Evolutionary conservation across 345 rosid genomes (phyloP).

Genomic region (Sonneratia caseolaris): DNA sequence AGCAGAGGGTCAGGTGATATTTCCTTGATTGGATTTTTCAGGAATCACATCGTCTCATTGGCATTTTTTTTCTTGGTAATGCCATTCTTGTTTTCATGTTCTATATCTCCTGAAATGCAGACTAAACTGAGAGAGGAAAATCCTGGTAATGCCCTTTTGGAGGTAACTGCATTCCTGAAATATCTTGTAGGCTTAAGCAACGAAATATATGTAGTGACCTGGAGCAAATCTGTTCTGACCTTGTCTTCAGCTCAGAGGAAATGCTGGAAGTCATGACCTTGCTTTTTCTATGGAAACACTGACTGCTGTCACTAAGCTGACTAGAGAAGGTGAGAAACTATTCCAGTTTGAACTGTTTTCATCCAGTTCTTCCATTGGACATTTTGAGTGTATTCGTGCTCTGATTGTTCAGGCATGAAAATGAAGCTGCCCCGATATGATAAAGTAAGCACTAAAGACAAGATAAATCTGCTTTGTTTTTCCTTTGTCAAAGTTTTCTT

Average conservation of each 20-base stretch:
- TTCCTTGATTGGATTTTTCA: not conserved
- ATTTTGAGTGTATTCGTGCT: conserved; percentile 13
- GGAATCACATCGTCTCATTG: not conserved
- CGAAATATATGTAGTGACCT: not conserved
- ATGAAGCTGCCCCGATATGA: conserved; percentile 90
- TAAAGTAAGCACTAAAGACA: conserved; percentile 43
- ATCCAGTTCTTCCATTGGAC: conserved; percentile 2
- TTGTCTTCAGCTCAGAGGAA: conserved; percentile 62
- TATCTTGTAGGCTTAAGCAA: not conserved
- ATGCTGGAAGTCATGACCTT: conserved; percentile 98
- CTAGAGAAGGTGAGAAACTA: conserved; percentile 50
- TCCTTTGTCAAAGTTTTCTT: conserved; percentile 1
- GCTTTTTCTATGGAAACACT: conserved; percentile 66
- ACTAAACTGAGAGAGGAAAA: conserved; percentile 59
- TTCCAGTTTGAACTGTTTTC: not conserved
- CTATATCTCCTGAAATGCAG: conserved; percentile 26
- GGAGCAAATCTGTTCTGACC: not conserved
- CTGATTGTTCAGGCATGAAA: conserved; percentile 52
- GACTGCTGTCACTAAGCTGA: conserved; percentile 40
- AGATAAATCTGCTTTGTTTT: not conserved
- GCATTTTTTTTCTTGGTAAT: not conserved
- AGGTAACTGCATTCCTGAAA: conserved; percentile 30
- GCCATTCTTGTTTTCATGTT: conserved; percentile 10
- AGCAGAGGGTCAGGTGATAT: conserved; percentile 66
- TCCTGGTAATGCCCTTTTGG: conserved; percentile 76